phyloP scores from a whole-genome alignment of 2,329 filamentous ascomycete species.

The Alternaria sp. region DNA sequence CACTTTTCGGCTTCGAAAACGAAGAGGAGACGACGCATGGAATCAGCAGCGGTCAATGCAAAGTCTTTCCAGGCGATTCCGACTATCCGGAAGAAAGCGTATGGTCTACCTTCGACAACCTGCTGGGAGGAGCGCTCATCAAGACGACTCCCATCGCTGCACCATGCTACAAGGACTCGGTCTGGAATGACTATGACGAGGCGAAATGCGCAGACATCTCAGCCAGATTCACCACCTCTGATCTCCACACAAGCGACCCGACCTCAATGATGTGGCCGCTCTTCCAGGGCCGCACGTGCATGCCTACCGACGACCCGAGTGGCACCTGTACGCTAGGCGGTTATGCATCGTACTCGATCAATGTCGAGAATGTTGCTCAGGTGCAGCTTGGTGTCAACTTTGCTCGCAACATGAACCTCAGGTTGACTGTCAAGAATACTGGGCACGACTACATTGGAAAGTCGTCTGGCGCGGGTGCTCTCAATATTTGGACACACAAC shows the following conservation, averaged over 20 bases:
- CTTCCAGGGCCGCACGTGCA: slow-evolving; percentile 34
- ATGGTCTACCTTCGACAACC: slow-evolving; percentile 26
- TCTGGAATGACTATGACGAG: slow-evolving; percentile 12
- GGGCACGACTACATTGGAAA: slow-evolving; percentile 29
- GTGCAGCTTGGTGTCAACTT: slow-evolving; percentile 27
- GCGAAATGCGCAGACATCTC: slow-evolving; percentile 21
- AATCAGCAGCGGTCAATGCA: slow-evolving; percentile 18
- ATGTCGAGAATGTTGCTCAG: slow-evolving; percentile 22
- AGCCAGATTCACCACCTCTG: slow-evolving; percentile 12
- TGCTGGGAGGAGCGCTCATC: slow-evolving; percentile 24
- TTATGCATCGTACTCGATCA: slow-evolving; percentile 23
- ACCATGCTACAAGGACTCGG: slow-evolving; percentile 28
- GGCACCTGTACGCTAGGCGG: slow-evolving; percentile 21
- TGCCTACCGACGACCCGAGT: slow-evolving; percentile 19
- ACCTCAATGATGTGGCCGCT: slow-evolving; percentile 35
- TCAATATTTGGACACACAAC: slow-evolving; percentile 41
- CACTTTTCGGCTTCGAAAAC: slow-evolving; percentile 41
- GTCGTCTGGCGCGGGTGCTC: slow-evolving; percentile 31
- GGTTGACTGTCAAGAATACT: slow-evolving; percentile 27
- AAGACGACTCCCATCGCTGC: slow-evolving; percentile 29
- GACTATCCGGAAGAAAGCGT: slow-evolving; percentile 18
- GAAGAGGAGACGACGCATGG: neutral
- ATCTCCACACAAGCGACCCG: slow-evolving; percentile 22
- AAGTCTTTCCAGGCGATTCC: slow-evolving; percentile 29
- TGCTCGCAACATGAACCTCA: slow-evolving; percentile 25